Evolutionary conservation across 2,329 filamentous ascomycete species (phyloP).

Genomic region (Colletotrichum chlorophyti): DNA sequence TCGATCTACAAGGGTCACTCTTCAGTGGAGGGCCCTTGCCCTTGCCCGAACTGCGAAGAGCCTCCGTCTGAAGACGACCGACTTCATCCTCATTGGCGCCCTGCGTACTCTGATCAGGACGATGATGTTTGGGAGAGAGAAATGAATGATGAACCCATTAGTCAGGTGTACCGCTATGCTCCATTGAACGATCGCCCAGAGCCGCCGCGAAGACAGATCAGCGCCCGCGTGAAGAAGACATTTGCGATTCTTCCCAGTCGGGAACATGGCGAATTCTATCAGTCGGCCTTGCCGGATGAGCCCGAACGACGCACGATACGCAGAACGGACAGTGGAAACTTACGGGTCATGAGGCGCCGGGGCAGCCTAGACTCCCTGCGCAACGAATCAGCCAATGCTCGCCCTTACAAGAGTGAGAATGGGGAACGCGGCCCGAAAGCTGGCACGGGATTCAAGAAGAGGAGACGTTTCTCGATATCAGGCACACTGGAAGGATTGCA

Average conservation of each 20-base stretch:
- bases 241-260: slow-evolving; percentile 66
- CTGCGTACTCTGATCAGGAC: slow-evolving; percentile 51
- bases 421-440: slow-evolving; percentile 34
- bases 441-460: slow-evolving; percentile 28
- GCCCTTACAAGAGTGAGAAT: slow-evolving; percentile 41
- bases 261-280: slow-evolving; percentile 45
- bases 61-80: slow-evolving; percentile 58
- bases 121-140: slow-evolving; percentile 41
- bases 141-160: slow-evolving; percentile 43
- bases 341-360: slow-evolving; percentile 63
- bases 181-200: slow-evolving; percentile 55
- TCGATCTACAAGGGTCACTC: slow-evolving; percentile 34
- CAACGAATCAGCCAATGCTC: slow-evolving; percentile 31
- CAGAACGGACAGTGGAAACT: slow-evolving; percentile 64
- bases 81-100: slow-evolving; percentile 68
- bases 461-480: slow-evolving; percentile 48
- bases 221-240: slow-evolving; percentile 61
- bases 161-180: slow-evolving; percentile 53
- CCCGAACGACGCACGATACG: slow-evolving; percentile 64
- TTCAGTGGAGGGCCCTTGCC: slow-evolving; percentile 41
- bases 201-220: slow-evolving; percentile 55
- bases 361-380: slow-evolving; percentile 54
- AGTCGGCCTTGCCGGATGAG: slow-evolving; percentile 34
- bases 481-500: slow-evolving; percentile 59
- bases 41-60: slow-evolving; percentile 51